phyloP scores from a whole-genome alignment of 768 basidiomycete species.

The Rickenella mellea region DNA sequence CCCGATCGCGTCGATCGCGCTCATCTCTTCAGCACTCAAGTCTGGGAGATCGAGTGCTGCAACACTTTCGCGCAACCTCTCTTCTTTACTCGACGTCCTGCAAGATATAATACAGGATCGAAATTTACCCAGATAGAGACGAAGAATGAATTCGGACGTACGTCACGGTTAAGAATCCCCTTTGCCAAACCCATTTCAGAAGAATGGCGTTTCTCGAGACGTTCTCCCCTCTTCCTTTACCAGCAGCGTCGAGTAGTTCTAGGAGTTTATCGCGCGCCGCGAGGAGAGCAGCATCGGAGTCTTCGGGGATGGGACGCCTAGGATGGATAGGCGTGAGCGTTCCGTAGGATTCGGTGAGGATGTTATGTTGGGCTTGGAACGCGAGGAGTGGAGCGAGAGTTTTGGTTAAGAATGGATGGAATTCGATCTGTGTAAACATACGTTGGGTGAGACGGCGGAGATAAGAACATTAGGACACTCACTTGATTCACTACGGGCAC shows the following conservation, averaged over 20 bases:
- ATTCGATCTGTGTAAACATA: conserved; percentile 29
- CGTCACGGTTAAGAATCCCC: conserved; percentile 12
- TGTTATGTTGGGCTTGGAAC: conserved; percentile 15
- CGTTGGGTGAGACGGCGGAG: background rate
- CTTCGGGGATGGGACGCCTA: conserved; percentile 6
- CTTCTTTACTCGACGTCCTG: conserved; percentile 16
- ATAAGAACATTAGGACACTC: background rate
- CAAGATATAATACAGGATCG: background rate
- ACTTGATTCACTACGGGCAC: conserved; percentile 28
- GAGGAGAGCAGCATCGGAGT: conserved; percentile 10
- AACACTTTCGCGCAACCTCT: conserved; percentile 15
- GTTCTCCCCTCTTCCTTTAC: conserved; percentile 7
- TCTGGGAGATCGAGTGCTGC: conserved; percentile 11
- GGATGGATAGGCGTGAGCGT: conserved; percentile 15
- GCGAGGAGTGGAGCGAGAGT: conserved; percentile 27
- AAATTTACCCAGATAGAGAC: background rate
- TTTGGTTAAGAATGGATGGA: conserved; percentile 43
- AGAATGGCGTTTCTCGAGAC: conserved; percentile 13
- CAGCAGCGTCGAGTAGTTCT: background rate
- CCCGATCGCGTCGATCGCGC: conserved; percentile 12
- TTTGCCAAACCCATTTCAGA: conserved; percentile 12
- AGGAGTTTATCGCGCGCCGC: background rate
- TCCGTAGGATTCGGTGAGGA: conserved; percentile 16
- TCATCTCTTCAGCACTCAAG: conserved; percentile 15
- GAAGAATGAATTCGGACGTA: conserved; percentile 10